Evolutionary conservation across 140 eudicot species (phyloP).

Genomic region (Artemisia princeps): DNA sequence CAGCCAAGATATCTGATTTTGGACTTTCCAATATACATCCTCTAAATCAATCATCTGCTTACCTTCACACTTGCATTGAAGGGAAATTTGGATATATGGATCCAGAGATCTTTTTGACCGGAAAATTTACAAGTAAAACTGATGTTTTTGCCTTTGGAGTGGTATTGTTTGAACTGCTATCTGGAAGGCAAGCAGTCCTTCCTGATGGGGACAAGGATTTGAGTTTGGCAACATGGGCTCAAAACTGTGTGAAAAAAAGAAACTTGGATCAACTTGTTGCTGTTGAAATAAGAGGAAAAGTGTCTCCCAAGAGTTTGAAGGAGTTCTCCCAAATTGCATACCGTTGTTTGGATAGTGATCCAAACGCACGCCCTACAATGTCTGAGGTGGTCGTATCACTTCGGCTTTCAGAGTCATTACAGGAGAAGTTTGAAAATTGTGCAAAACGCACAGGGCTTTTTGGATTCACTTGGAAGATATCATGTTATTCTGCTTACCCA

Average conservation of each 20-base stretch:
- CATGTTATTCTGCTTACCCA: background rate
- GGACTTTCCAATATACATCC: constrained; percentile 23
- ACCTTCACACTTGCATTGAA: constrained; percentile 11
- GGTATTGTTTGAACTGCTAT: constrained; percentile 29
- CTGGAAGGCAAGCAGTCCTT: constrained; percentile 24
- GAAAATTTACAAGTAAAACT: constrained; percentile 22
- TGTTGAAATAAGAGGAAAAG: background rate
- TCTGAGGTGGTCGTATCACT: constrained; percentile 25
- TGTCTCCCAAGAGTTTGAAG: constrained; percentile 15
- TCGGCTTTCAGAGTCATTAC: constrained; percentile 4
- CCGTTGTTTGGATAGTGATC: constrained; percentile 21
- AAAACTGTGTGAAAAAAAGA: constrained; percentile 16
- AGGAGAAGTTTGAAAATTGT: constrained; percentile 16
- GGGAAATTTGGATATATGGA: constrained; percentile 29
- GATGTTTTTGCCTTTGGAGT: constrained; percentile 31
- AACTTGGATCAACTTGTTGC: constrained; percentile 11
- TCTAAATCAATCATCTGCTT: constrained; percentile 13
- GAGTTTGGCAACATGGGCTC: constrained; percentile 25
- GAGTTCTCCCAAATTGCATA: constrained; percentile 16
- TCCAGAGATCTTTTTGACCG: constrained; percentile 12
- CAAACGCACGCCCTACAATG: constrained; percentile 26
- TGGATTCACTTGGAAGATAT: constrained; percentile 18
- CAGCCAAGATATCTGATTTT: constrained; percentile 29
- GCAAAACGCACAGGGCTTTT: constrained; percentile 6
- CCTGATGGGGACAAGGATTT: constrained; percentile 5